Base-by-base conservation (phyloP, 1,284 basidiomycete genomes). In the Ganoderma leucocontextum region DNA sequence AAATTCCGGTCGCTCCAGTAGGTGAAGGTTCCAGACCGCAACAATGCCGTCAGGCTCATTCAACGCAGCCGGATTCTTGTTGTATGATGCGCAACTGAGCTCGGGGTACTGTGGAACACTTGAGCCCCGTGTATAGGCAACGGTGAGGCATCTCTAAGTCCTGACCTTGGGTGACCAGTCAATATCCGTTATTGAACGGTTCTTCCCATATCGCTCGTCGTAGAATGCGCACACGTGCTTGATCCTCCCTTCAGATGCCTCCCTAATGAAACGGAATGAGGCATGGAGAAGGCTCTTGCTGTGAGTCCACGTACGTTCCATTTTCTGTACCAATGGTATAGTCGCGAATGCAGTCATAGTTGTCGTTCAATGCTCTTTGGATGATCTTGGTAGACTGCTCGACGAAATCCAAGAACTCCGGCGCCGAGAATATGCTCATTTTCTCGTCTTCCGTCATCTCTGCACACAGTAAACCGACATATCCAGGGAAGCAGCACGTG, bases 31-130 rank as follows among this genome's bases (percentile, higher is more conserved):
- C 98, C 98, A 99, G 4, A 99, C 93, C 1, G 95, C 94, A 12
- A 98, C 98, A 62, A 99, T 91, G 2, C 98, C 98, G 75, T 99
- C 97, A 0, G 97, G 96, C 77, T 98, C 96, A 72, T 97, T 96
- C 55, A 95, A 79, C 0, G 95, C 92, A 4, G 93, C 90, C 4
- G 95, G 90, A 74, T 97, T 98, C 82, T 98, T 97, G 84, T 98
- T 99, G 79, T 99, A 99, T 5, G 96, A 93, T 0, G 96, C 96
- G 10, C 95, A 95, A 69, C 91, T 94, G 33, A 99, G 89, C 81
- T 99, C 98, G 9, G 97, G 97, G 75, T 96, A 98, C 95, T 98
- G 77, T 59, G 65, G 65, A 19, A 35, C 25, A 41, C 36, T 17
- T 60, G 25, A 41, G 38, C 58, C 42, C 42, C 13, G 13, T 60